Base-by-base conservation (phyloP, 2,329 filamentous ascomycete genomes). In the Epichloe sp. region DNA sequence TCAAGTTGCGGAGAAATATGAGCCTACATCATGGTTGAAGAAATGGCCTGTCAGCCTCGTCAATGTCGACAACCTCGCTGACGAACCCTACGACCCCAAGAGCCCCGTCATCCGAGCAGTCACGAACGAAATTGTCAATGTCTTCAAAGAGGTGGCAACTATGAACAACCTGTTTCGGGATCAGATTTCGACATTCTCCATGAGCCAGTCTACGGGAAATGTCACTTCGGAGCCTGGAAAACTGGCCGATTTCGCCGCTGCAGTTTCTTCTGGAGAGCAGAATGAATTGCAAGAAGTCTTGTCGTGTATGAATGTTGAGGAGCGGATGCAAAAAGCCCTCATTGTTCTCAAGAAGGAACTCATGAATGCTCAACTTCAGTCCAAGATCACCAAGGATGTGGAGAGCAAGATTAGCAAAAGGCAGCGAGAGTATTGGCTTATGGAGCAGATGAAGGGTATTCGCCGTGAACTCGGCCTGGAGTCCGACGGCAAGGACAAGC, bases 371-470 rank as follows among this genome's bases (percentile, higher is more conserved):
- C 88, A 97, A 65, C 74, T 98, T 34, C 91, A 96, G 66, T 91
- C 87, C 52, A 98, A 97, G 74, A 97, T 98, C 53, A 88, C 86
- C 53, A 96, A 96, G 70, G 93, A 98, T 63, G 94, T 98, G 17
- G 93, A 97, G 67, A 88, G 81, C 63, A 96, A 95, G 70, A 97
- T 98, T 50, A 90, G 90, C 60, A 97, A 98, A 71, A 84, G 91
- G 34, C 93, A 98, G 66, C 83, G 93, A 49, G 93, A 98, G 65
- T 98, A 97, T 71, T 97, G 89, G 87, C 74, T 98, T 45, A 94
- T 95, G 88, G 93, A 98, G 69, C 94, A 98, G 67, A 95, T 98
- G 90, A 97, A 97, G 74, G 93, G 90, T 26, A 98, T 98, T 63
- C 85, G 88, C 53, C 80, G 93, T 53, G 93, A 98, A 68, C 80